Base-by-base conservation (phyloP, 495 filamentous ascomycete species). In the Penicillium desertorum region DNA sequence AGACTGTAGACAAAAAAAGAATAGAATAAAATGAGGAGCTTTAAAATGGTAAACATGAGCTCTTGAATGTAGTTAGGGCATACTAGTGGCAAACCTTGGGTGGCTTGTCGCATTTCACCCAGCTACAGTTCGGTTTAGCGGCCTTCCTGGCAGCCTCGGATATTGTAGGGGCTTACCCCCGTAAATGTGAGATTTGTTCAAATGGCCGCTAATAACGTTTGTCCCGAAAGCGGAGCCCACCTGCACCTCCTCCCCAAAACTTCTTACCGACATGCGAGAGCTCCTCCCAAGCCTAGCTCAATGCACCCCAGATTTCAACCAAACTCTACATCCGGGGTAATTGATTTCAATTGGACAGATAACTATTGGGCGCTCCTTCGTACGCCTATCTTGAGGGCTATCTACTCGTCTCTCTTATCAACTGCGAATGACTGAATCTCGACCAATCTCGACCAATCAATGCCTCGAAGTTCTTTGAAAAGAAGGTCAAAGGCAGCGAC, bases 251-350 rank as follows among this genome's bases (percentile, higher is more conserved):
- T 32, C 46, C 17, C 29, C 36, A 34, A 36, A 34, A 49, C 46
- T 36, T 36, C 57, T 50, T 60, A 60, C 60, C 57, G 58, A 25
- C 45, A 36, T 49, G 46, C 27, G 46, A 6, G 46, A 49, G 46
- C 62, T 62, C 59, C 62, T 65, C 59, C 56, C 52, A 50, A 11
- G 32, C 23, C 17, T 51, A 23, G 42, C 57, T 34, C 51, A 5
- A 56, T 61, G 55, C 53, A 64, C 55, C 62, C 62, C 62, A 34
- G 55, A 61, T 61, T 45, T 47, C 23, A 44, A 43, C 49, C 54
- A 45, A 29, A 23, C 22, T 39, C 22, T 23, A 16, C 17, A 36
- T 56, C 52, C 41, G 42, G 58, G 58, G 41, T 56, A 51, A 50
- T 7, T n/a, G 48, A 52, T 34, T 36, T 10, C 14, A 39, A 56